Conservation (phyloP, 73 alveolate species). For the Blepharisma stoltei region DNA sequence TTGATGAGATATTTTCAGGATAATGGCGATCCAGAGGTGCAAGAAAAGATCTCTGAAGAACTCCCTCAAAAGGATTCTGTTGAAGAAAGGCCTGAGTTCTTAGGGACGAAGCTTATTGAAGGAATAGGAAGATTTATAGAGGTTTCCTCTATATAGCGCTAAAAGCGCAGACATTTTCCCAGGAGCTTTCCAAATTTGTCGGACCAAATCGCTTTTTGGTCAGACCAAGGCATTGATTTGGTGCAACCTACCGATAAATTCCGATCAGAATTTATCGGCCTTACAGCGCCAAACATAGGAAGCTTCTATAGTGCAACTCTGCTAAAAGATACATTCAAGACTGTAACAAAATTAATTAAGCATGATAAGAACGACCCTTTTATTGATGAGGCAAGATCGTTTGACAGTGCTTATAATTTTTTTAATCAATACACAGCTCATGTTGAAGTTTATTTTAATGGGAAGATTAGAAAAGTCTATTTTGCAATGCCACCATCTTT, state of each 20-base stretch:
- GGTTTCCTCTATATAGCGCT: too few species aligned
- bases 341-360: conserved; percentile 29
- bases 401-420: conserved; percentile 41
- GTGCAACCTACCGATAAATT: too few species aligned
- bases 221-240: too few species aligned
- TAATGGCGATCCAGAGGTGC: conserved; percentile 30
- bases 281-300: too few species aligned
- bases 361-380: conserved; percentile 34
- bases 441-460: conserved; percentile 36
- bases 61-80: conserved; percentile 15
- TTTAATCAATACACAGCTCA: conserved; percentile 42
- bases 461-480: neutral
- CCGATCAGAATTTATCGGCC: too few species aligned
- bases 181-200: too few species aligned
- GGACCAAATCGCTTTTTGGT: too few species aligned
- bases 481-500: conserved; percentile 11
- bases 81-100: conserved; percentile 21
- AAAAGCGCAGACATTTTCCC: too few species aligned
- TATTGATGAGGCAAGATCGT: conserved; percentile 27
- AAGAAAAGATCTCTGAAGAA: conserved; percentile 45
- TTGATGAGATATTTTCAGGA: conserved; percentile 37
- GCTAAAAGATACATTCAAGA: conserved; percentile 20
- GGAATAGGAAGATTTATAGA: neutral
- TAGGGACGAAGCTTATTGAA: neutral
- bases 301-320: conserved; percentile 36